Conservation (phyloP, 345 rosid genomes). For the Citrus trifoliata region DNA sequence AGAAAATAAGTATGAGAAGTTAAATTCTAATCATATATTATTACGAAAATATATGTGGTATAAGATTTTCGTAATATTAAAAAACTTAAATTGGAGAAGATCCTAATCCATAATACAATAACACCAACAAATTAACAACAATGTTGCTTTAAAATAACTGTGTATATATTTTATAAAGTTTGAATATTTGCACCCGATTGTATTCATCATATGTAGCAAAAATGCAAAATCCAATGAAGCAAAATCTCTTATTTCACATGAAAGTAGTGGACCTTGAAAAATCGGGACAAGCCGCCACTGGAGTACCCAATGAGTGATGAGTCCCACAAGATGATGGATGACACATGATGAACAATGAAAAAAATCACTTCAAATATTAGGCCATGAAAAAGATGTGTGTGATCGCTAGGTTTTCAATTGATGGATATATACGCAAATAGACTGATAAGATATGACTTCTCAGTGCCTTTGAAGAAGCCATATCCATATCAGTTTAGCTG, state of each 20-base stretch:
- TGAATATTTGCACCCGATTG: too few species aligned
- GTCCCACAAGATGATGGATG: not conserved
- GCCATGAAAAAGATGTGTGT: not conserved
- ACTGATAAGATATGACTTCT: not conserved
- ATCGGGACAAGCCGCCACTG: not conserved
- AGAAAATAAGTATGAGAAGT: too few species aligned
- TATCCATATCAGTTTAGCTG: too few species aligned
- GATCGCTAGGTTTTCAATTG: not conserved
- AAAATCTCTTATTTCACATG: constrained; percentile 6
- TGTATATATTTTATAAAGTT: too few species aligned
- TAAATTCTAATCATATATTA: too few species aligned
- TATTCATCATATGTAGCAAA: not conserved
- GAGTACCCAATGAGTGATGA: not conserved
- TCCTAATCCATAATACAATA: too few species aligned
- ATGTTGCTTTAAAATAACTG: too few species aligned
- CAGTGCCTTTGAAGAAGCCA: too few species aligned
- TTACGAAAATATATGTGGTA: too few species aligned
- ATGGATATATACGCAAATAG: not conserved
- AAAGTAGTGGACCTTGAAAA: not conserved
- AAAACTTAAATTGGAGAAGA: too few species aligned
- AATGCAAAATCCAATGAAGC: not conserved
- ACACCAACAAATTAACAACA: too few species aligned
- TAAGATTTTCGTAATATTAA: rapidly evolving
- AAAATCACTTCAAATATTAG: not conserved
- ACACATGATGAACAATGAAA: not conserved